These are phyloP conservation scores for Syncephalastrum monosporum DNA, from an alignment of 371 early-diverging fungal genomes.

Conservation along the genomic window DNA sequence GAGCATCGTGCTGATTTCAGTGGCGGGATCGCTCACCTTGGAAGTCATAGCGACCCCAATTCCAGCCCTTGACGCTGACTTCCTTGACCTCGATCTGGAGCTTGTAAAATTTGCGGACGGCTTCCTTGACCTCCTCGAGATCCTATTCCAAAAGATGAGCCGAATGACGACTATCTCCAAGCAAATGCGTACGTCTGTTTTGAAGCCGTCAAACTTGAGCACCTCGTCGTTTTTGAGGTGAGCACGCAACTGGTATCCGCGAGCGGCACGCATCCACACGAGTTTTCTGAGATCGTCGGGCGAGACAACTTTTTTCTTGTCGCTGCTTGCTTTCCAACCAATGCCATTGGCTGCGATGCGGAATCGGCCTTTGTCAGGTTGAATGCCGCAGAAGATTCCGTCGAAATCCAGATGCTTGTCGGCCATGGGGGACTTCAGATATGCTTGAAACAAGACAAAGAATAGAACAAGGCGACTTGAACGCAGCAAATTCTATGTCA, in stretches of 20 bases:
- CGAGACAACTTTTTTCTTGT: conserved; percentile 63
- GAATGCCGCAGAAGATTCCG: conserved; percentile 44
- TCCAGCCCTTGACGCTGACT: conserved; percentile 89
- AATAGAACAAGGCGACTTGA: too few relatives aligned
- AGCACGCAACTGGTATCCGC: conserved; percentile 83
- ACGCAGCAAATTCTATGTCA: too few relatives aligned
- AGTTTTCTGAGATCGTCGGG: conserved; percentile 69
- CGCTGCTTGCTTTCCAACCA: conserved; percentile 75
- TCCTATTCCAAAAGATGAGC: conserved; percentile 49
- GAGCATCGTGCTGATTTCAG: neutral
- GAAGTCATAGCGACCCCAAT: conserved; percentile 94
- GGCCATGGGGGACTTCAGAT: conserved; percentile 21
- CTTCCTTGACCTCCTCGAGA: conserved; percentile 74
- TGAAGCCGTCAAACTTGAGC: conserved; percentile 89
- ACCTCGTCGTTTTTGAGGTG: conserved; percentile 66
- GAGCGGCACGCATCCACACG: conserved; percentile 79
- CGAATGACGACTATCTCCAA: conserved; percentile 5
- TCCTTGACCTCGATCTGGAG: conserved; percentile 81
- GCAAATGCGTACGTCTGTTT: conserved; percentile 58
- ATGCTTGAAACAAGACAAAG: too few relatives aligned
- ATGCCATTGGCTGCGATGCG: conserved; percentile 78
- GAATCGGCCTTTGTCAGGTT: conserved; percentile 57
- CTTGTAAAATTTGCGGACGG: conserved; percentile 68
- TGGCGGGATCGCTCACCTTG: conserved; percentile 42
- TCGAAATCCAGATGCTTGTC: conserved; percentile 45